phyloP scores from a whole-genome alignment of 1,284 basidiomycete genomes.

The Moniliophthora roreri region DNA sequence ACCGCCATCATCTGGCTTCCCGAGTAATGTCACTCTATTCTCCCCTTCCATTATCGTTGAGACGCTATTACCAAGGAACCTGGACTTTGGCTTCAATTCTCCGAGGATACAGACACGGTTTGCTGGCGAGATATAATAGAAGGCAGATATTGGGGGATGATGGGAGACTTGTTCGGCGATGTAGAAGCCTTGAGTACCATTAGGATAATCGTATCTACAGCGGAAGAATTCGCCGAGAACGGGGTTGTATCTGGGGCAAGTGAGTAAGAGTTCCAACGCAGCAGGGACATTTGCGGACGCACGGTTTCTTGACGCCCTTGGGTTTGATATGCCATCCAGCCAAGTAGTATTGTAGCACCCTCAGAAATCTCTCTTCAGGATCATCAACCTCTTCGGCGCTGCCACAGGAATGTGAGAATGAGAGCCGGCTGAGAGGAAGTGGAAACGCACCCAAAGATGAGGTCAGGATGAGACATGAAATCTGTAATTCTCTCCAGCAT shows the following conservation, averaged over 20 bases:
- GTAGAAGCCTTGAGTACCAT: constrained; percentile 93
- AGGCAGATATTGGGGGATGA: constrained; percentile 95
- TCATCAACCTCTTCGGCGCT: constrained; percentile 77
- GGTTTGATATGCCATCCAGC: constrained; percentile 99
- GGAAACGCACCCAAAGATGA: constrained; percentile 85
- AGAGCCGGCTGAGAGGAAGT: constrained; percentile 9
- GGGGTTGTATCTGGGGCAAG: constrained; percentile 83
- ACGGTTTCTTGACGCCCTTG: constrained; percentile 99
- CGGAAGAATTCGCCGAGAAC: constrained; percentile 98
- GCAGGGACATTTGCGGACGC: constrained; percentile 31
- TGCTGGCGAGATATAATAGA: constrained; percentile 94
- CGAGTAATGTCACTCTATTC: constrained; percentile 82
- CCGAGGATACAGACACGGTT: constrained; percentile 86
- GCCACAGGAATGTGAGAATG: constrained; percentile 17
- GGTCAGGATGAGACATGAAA: constrained; percentile 98
- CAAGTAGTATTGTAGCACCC: constrained; percentile 92
- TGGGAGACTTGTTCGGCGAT: constrained; percentile 98
- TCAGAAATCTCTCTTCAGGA: constrained; percentile 89
- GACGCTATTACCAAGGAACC: constrained; percentile 96
- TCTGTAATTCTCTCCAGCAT: constrained; percentile 97
- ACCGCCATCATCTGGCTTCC: constrained; percentile 85
- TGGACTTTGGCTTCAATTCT: constrained; percentile 93
- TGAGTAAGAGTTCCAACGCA: constrained; percentile 5
- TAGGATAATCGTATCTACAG: constrained; percentile 91
- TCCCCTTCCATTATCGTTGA: constrained; percentile 97